These are phyloP conservation scores for Plasmodium malariae DNA, from an alignment of 169 alveolate species.

Conservation along the genomic window DNA sequence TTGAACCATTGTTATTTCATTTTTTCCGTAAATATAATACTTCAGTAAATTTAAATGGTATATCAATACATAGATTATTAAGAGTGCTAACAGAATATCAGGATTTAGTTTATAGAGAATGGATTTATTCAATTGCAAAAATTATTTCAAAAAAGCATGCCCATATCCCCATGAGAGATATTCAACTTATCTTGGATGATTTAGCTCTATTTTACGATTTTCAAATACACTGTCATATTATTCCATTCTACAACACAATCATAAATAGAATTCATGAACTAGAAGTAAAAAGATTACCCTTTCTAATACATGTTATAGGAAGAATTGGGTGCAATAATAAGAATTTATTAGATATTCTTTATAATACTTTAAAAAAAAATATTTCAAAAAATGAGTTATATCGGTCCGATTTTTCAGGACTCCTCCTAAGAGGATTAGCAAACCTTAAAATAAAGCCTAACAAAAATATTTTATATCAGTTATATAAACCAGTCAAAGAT, in stretches of 20 bases:
- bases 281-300: conserved; percentile 82
- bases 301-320: conserved; percentile 84
- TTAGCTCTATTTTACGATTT: conserved; percentile 86
- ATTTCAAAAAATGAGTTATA: conserved; percentile 80
- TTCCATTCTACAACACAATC: conserved; percentile 79
- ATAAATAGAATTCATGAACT: conserved; percentile 80
- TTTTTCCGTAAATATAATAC: conserved; percentile 66
- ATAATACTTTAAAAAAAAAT: conserved; percentile 69
- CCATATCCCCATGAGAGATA: conserved; percentile 85
- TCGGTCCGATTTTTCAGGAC: conserved; percentile 81
- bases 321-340: conserved; percentile 83
- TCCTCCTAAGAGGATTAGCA: conserved; percentile 83
- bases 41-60: conserved; percentile 61
- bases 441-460: conserved; percentile 83
- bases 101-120: conserved; percentile 84
- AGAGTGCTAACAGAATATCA: conserved; percentile 85
- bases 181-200: conserved; percentile 85
- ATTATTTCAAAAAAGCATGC: conserved; percentile 81
- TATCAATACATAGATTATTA: conserved; percentile 79
- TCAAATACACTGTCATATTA: conserved; percentile 81
- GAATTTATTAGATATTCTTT: conserved; percentile 78
- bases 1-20: conserved; percentile 73
- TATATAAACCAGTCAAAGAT: conserved; percentile 79
- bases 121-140: conserved; percentile 86
- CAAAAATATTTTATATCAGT: conserved; percentile 75